Percentiles rank a stretch among this genome's conserved stretches.
Evolutionary conservation across 345 rosid genomes (phyloP).

Genomic region (Orychophragmus violaceus): DNA sequence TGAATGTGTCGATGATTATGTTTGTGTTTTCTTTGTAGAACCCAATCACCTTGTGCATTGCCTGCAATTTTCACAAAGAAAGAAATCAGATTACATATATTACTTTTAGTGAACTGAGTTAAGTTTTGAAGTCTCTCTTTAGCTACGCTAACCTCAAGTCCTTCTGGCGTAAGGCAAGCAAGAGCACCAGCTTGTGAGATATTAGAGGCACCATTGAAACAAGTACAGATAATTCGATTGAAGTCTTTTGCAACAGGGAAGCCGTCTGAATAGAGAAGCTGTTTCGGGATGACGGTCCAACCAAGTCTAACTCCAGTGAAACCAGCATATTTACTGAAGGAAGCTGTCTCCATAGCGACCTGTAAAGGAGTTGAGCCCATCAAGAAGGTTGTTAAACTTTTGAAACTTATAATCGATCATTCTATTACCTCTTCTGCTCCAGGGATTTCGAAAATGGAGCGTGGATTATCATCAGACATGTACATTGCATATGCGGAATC

Average conservation of each 20-base stretch:
- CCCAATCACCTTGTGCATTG: slow-evolving; percentile 75
- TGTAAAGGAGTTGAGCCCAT: background rate
- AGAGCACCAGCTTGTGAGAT: slow-evolving; percentile 85
- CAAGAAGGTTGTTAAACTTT: background rate
- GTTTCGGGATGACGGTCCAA: slow-evolving; percentile 85
- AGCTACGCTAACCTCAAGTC: slow-evolving; percentile 41
- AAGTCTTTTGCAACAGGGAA: slow-evolving; percentile 85
- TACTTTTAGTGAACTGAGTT: background rate
- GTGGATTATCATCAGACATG: slow-evolving; percentile 81
- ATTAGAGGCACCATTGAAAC: slow-evolving; percentile 92
- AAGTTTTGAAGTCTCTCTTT: background rate
- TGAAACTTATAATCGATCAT: background rate
- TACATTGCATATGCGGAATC: slow-evolving; percentile 61
- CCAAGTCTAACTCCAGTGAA: slow-evolving; percentile 95
- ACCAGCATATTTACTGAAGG: slow-evolving; percentile 93
- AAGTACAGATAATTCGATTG: slow-evolving; percentile 74
- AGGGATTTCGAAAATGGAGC: slow-evolving; percentile 86
- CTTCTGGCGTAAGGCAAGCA: slow-evolving; percentile 85
- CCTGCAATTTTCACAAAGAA: background rate
- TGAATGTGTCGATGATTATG: slow-evolving; percentile 70
- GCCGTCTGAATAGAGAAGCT: slow-evolving; percentile 80
- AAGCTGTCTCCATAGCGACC: slow-evolving; percentile 40
- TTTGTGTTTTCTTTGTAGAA: slow-evolving; percentile 85
- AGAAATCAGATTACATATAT: background rate
- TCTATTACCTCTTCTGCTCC: slow-evolving; percentile 83